A percentile compares a stretch with the other conserved stretches of the same genome.
phyloP scores from a whole-genome alignment of 176 grass and related monocot genomes.

The Aegilops speltoides region DNA sequence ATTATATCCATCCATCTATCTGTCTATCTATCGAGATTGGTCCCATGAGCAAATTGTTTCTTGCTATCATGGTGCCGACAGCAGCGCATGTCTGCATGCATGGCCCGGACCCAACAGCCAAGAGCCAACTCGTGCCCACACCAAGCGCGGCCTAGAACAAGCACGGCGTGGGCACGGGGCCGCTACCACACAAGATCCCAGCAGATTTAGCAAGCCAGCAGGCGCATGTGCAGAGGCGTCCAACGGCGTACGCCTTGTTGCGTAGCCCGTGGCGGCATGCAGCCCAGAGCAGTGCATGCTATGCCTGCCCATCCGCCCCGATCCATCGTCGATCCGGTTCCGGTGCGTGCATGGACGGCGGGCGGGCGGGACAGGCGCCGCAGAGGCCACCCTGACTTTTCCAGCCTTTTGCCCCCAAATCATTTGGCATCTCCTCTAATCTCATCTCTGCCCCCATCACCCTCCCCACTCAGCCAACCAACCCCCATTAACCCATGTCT shows the following conservation, averaged over 20 bases:
- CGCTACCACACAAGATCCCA: not conserved
- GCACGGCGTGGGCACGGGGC: conserved; percentile 10
- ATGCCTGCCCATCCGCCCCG: not conserved
- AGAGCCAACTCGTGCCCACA: too few species aligned
- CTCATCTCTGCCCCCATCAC: not conserved
- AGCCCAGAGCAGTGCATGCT: not conserved
- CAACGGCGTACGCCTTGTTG: conserved; percentile 23
- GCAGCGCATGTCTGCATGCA: not conserved
- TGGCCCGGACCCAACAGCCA: not conserved
- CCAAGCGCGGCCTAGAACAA: not conserved
- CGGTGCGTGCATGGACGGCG: not conserved
- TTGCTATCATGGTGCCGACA: not conserved
- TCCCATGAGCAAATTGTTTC: not conserved
- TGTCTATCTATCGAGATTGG: not conserved
- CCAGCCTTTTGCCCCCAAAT: conserved; percentile 42
- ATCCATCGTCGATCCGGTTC: not conserved
- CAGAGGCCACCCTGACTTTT: not conserved
- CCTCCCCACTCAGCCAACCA: not conserved
- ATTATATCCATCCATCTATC: not conserved
- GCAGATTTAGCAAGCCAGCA: not conserved
- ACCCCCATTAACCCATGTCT: conserved; percentile 39
- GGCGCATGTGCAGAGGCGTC: not conserved
- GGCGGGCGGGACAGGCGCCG: conserved; percentile 17
- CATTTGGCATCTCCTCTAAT: conserved; percentile 33
- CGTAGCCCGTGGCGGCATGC: conserved; percentile 25